Evolutionary conservation across 2,329 filamentous ascomycete genomes (phyloP).

Genomic region (Exophiala sp.): DNA sequence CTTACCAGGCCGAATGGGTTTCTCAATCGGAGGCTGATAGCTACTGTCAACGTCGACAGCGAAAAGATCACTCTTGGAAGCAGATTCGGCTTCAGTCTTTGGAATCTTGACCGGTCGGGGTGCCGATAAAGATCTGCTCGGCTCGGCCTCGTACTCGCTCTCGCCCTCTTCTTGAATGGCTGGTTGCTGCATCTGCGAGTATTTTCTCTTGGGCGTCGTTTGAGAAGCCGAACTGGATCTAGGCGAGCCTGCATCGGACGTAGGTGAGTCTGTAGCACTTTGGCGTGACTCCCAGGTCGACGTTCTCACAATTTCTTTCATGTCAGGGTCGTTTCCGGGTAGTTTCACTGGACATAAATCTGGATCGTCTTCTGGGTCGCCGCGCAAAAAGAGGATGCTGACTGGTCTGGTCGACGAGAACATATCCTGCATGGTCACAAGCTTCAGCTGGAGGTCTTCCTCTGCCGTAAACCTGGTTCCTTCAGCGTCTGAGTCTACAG

Average conservation of each 20-base stretch:
- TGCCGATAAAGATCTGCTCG: slow-evolving; percentile 3
- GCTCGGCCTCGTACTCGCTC: slow-evolving; percentile 18
- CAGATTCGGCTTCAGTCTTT: slow-evolving; percentile 16
- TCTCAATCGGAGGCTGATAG: slow-evolving; percentile 76
- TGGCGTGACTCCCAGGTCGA: slow-evolving; percentile 34
- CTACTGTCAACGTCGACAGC: slow-evolving; percentile 75
- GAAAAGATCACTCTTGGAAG: slow-evolving; percentile 17
- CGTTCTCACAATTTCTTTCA: slow-evolving; percentile 31
- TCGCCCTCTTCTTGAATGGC: slow-evolving; percentile 25
- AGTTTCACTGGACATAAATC: slow-evolving; percentile 43
- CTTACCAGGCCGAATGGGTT: slow-evolving; percentile 63
- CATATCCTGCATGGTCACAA: slow-evolving; percentile 45
- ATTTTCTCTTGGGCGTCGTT: slow-evolving; percentile 42
- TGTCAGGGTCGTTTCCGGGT: slow-evolving; percentile 34
- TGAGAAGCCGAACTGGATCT: slow-evolving; percentile 39
- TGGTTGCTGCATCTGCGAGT: slow-evolving; percentile 24
- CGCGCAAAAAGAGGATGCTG: slow-evolving; percentile 42
- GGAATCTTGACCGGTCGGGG: slow-evolving; percentile 23
- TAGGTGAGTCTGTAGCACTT: slow-evolving; percentile 34
- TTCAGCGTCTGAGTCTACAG: slow-evolving; percentile 70
- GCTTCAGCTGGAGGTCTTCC: slow-evolving; percentile 45
- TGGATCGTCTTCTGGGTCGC: slow-evolving; percentile 45
- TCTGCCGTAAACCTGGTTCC: slow-evolving; percentile 33
- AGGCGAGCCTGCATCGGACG: slow-evolving; percentile 37
- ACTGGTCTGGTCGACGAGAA: slow-evolving; percentile 43